These are phyloP conservation scores for Haplosporangium sp. DNA, from an alignment of 371 early-diverging fungal species.

Conservation along the genomic window DNA sequence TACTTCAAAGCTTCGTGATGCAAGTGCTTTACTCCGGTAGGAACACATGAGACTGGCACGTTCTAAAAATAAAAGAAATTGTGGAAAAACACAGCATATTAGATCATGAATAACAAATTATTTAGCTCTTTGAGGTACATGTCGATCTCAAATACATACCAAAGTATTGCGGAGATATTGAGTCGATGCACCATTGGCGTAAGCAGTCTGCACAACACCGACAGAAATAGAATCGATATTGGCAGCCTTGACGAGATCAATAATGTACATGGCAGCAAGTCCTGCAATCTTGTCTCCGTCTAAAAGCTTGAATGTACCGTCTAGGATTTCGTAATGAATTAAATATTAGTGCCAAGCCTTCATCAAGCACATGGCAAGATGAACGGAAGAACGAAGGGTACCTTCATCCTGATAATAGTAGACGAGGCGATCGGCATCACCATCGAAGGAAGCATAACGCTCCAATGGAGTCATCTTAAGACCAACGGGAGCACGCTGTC, in stretches of 20 bases:
- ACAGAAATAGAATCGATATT: constrained; percentile 82
- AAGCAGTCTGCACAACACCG: constrained; percentile 99
- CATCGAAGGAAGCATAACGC: constrained; percentile 95
- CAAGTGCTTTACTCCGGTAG: constrained; percentile 99
- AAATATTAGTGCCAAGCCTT: neutral
- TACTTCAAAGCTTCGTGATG: constrained; percentile 97
- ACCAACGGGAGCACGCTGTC: constrained; percentile 86
- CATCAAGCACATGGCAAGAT: neutral
- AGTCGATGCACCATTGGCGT: constrained; percentile 98
- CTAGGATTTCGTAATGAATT: constrained; percentile 46
- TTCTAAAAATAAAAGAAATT: constrained; percentile 61
- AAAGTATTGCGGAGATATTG: constrained; percentile 88
- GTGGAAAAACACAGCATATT: neutral
- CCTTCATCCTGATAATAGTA: constrained; percentile 89
- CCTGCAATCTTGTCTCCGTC: constrained; percentile 99
- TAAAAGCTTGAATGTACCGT: constrained; percentile 85
- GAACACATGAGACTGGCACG: constrained; percentile 94
- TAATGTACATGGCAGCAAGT: constrained; percentile 92
- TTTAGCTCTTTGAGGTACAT: neutral
- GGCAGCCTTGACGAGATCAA: constrained; percentile 85
- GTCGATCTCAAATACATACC: constrained; percentile 59
- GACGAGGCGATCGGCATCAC: constrained; percentile 99
- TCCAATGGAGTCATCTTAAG: constrained; percentile 70
- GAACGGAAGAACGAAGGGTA: constrained; percentile 28
- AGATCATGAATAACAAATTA: neutral